A percentile compares a stretch with the other conserved stretches of the same genome.
Conservation (phyloP, 208 protist genomes). For the Trypanosomatidae sp. region DNA sequence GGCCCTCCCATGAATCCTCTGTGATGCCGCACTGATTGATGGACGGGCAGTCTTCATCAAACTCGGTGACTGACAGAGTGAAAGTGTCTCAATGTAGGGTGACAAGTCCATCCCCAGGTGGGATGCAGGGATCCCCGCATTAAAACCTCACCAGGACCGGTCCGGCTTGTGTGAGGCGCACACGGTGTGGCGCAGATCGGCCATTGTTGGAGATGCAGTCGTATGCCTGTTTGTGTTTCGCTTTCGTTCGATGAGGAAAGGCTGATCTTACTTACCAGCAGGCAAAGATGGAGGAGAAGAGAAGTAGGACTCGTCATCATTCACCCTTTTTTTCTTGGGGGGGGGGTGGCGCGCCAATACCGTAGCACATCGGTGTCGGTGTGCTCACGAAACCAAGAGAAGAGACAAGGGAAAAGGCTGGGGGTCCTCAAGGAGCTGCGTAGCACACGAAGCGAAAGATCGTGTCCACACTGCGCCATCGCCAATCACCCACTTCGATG, state of each 20-base stretch:
- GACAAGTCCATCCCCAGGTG: background rate
- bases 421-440: background rate
- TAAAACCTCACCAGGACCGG: background rate
- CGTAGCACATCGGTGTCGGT: background rate
- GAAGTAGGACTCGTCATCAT: background rate
- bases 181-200: background rate
- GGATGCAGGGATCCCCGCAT: background rate
- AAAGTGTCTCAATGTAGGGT: background rate
- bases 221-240: no score
- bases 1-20: background rate
- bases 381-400: background rate
- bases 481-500: background rate
- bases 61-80: background rate
- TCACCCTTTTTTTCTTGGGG: background rate
- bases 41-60: background rate
- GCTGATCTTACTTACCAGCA: no score
- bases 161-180: background rate
- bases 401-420: background rate
- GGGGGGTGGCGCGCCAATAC: background rate
- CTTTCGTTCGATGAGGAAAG: no score
- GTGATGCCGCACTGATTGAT: background rate
- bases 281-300: background rate
- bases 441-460: background rate
- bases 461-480: background rate
- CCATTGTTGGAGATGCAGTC: background rate